Evolutionary conservation across 1,284 basidiomycete species (phyloP).

Genomic region (Kalmanozyma brasiliensis): DNA sequence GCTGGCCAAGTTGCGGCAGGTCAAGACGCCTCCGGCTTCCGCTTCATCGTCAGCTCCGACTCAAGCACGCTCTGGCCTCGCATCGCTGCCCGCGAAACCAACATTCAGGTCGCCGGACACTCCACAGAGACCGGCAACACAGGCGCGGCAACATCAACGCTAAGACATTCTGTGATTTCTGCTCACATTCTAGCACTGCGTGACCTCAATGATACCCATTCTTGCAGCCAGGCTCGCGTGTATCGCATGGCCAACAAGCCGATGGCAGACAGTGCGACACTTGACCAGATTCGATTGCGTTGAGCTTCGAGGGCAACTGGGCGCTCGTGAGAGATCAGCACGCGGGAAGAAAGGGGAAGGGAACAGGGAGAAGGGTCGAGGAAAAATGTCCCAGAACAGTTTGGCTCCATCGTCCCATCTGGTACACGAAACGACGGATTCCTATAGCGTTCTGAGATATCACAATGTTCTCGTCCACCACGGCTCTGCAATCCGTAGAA

Average conservation of each 20-base stretch:
- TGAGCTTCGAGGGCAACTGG: too few species aligned
- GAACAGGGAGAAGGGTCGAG: not conserved
- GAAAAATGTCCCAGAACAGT: slow-evolving; percentile 53
- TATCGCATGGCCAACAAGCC: too few species aligned
- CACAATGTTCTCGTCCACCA: slow-evolving; percentile 57
- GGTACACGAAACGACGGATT: slow-evolving; percentile 37
- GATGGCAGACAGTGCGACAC: too few species aligned
- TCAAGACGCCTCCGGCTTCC: slow-evolving; percentile 6
- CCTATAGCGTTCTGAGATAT: slow-evolving; percentile 57
- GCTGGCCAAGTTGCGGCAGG: slow-evolving; percentile 69
- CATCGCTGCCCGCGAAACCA: slow-evolving; percentile 32
- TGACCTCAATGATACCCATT: slow-evolving; percentile 20
- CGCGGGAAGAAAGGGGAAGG: not conserved
- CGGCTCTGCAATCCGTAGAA: slow-evolving; percentile 18
- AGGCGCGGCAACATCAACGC: slow-evolving; percentile 1
- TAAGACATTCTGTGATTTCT: slow-evolving; percentile 2
- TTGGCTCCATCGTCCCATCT: slow-evolving; percentile 46
- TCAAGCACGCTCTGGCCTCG: not conserved
- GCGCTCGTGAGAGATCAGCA: too few species aligned
- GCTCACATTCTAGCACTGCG: too few species aligned
- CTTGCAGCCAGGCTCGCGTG: too few species aligned
- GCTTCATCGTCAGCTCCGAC: slow-evolving; percentile 6
- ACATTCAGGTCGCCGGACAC: slow-evolving; percentile 3
- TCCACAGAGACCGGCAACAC: not conserved
- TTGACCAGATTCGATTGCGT: too few species aligned